phyloP scores from a whole-genome alignment of 257 asterid species.

The Prunella vulgaris region DNA sequence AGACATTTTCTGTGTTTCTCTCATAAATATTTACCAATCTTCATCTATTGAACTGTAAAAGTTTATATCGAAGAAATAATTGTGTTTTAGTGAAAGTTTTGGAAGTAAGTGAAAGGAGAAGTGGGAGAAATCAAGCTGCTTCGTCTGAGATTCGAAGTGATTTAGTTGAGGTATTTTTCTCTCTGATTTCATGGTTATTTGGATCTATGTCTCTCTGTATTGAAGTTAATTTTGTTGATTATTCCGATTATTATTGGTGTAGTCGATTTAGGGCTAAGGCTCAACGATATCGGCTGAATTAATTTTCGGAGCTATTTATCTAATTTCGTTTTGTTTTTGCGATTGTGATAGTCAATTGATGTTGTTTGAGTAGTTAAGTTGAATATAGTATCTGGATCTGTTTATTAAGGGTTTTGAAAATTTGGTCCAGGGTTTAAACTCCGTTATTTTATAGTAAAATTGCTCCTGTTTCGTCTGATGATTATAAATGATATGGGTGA shows the following conservation, averaged over 20 bases:
- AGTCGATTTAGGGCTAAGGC: not conserved
- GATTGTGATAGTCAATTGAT: not conserved
- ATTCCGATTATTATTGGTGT: not conserved
- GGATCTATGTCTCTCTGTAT: constrained; percentile 1
- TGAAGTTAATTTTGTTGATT: not conserved
- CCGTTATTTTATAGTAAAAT: not conserved
- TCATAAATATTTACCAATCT: not conserved
- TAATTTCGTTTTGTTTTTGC: not conserved
- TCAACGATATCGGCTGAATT: not conserved
- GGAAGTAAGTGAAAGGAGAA: constrained; percentile 8
- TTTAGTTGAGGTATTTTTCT: constrained; percentile 13
- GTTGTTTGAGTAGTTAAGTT: not conserved
- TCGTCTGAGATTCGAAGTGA: constrained; percentile 6
- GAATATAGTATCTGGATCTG: constrained; percentile 10
- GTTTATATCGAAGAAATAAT: not conserved
- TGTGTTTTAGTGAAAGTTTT: not conserved
- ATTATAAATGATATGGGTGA: not conserved
- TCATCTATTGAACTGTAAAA: not conserved
- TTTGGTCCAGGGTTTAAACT: not conserved
- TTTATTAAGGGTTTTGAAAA: not conserved
- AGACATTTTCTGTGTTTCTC: not conserved
- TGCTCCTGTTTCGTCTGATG: not conserved
- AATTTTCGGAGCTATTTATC: not conserved
- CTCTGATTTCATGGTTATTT: not conserved
- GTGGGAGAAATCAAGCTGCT: constrained; percentile 25